Evolutionary conservation across 2,329 filamentous ascomycete genomes (phyloP).

Genomic region (Penicillium sp.): DNA sequence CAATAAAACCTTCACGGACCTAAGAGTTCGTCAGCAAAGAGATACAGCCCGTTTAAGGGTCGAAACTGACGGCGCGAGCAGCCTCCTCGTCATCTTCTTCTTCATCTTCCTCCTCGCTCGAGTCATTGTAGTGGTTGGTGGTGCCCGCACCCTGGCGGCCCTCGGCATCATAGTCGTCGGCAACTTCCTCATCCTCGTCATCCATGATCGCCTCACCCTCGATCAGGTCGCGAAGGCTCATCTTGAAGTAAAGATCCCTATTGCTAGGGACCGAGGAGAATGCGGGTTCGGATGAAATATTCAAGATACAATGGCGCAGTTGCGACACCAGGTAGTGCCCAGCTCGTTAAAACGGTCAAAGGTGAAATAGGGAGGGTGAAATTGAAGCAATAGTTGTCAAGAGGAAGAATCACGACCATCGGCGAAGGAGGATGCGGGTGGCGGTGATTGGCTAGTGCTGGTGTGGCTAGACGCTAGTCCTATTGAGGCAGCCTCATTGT

Average conservation of each 20-base stretch:
- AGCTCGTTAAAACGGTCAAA: conserved; percentile 6
- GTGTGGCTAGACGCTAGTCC: conserved; percentile 8
- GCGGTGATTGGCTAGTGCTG: conserved; percentile 18
- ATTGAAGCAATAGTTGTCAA: conserved; percentile 16
- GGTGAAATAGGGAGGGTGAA: conserved; percentile 6
- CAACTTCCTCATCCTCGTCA: conserved; percentile 79
- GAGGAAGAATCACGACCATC: conserved; percentile 17
- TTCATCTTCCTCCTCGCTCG: conserved; percentile 87
- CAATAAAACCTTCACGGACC: conserved; percentile 94
- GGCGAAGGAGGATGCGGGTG: conserved; percentile 22
- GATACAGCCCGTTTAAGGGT: not conserved
- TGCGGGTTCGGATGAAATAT: conserved; percentile 2
- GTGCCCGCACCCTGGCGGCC: conserved; percentile 41
- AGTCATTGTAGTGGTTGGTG: conserved; percentile 66
- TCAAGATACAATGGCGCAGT: conserved; percentile 6
- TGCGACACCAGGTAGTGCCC: conserved; percentile 10
- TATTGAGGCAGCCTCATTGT: not conserved
- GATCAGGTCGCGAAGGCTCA: conserved; percentile 68
- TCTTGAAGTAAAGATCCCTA: conserved; percentile 38
- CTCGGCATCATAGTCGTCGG: conserved; percentile 68
- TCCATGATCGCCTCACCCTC: conserved; percentile 83
- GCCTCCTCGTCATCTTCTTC: conserved; percentile 90
- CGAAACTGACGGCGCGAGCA: conserved; percentile 62
- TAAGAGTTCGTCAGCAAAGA: conserved; percentile 39
- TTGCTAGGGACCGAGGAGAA: conserved; percentile 10